These are phyloP conservation scores for Boletus subparvulus DNA, from an alignment of 768 basidiomycete species.

Conservation along the genomic window DNA sequence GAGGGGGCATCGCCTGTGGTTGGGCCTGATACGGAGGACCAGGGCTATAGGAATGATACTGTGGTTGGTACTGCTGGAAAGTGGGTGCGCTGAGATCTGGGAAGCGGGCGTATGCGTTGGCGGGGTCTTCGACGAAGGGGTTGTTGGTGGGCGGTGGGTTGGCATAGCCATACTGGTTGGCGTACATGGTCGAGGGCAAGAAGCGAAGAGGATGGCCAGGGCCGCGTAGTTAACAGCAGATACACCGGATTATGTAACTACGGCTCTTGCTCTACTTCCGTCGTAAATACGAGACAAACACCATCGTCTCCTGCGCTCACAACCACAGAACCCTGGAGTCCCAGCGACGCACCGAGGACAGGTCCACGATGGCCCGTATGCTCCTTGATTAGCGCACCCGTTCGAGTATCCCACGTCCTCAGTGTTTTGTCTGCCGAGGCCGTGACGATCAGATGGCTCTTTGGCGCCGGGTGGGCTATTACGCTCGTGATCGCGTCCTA, in stretches of 20 bases:
- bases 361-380: constrained; percentile 83
- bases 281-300: constrained; percentile 77
- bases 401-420: constrained; percentile 91
- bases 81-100: constrained; percentile 54
- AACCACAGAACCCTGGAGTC: constrained; percentile 65
- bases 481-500: constrained; percentile 89
- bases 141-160: constrained; percentile 47
- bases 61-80: constrained; percentile 34
- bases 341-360: constrained; percentile 74
- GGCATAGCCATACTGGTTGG: constrained; percentile 38
- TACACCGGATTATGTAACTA: constrained; percentile 24
- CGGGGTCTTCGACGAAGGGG: constrained; percentile 61
- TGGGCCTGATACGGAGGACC: constrained; percentile 14
- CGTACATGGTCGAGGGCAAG: constrained; percentile 36
- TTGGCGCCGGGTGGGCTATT: constrained; percentile 70
- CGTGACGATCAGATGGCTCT: constrained; percentile 76
- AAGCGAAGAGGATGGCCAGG: neutral
- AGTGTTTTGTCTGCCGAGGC: constrained; percentile 85
- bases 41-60: constrained; percentile 28
- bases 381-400: constrained; percentile 71
- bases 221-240: neutral
- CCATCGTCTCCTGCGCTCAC: constrained; percentile 93
- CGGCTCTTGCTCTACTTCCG: constrained; percentile 37
- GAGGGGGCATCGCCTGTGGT: constrained; percentile 18
- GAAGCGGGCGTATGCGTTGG: constrained; percentile 52